These are phyloP conservation scores for Kluyveromyces starmeri DNA, from an alignment of 805 yeast genomes.

Conservation along the genomic window DNA sequence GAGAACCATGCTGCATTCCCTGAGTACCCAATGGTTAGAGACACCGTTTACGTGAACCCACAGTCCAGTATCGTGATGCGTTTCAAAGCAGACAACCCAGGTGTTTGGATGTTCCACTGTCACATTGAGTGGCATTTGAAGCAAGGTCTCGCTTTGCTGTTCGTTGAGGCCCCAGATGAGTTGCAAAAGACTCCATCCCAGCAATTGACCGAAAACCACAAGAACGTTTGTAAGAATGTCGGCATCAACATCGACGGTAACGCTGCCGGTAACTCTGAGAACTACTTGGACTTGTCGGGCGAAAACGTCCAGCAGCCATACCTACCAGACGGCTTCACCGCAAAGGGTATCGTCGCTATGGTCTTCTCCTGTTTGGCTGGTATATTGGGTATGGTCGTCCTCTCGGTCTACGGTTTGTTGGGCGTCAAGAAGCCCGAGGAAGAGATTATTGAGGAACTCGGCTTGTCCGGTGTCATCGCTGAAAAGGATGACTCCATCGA, in stretches of 20 bases:
- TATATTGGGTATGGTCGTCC: slow-evolving; percentile 66
- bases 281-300: slow-evolving; percentile 62
- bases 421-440: slow-evolving; percentile 66
- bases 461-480: slow-evolving; percentile 36
- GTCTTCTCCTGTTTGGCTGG: slow-evolving; percentile 87
- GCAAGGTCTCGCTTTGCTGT: slow-evolving; percentile 67
- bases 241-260: slow-evolving; percentile 59
- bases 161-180: slow-evolving; percentile 61
- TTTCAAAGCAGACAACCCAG: slow-evolving; percentile 80
- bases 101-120: slow-evolving; percentile 92
- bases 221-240: slow-evolving; percentile 47
- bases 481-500: slow-evolving; percentile 21
- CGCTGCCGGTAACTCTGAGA: slow-evolving; percentile 73
- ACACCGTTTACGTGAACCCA: slow-evolving; percentile 58
- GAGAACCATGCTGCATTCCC: slow-evolving; percentile 43
- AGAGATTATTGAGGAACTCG: slow-evolving; percentile 46
- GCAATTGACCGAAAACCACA: slow-evolving; percentile 53
- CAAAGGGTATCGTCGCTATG: slow-evolving; percentile 89
- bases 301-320: slow-evolving; percentile 57
- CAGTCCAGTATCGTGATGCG: slow-evolving; percentile 63
- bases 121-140: slow-evolving; percentile 81
- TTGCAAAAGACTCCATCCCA: slow-evolving; percentile 48
- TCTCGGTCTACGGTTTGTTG: slow-evolving; percentile 77
- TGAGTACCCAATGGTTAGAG: slow-evolving; percentile 56
- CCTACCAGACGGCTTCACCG: slow-evolving; percentile 87